These are phyloP conservation scores for Schrenkiella parvula DNA, from an alignment of 345 rosid genomes.

Conservation along the genomic window DNA sequence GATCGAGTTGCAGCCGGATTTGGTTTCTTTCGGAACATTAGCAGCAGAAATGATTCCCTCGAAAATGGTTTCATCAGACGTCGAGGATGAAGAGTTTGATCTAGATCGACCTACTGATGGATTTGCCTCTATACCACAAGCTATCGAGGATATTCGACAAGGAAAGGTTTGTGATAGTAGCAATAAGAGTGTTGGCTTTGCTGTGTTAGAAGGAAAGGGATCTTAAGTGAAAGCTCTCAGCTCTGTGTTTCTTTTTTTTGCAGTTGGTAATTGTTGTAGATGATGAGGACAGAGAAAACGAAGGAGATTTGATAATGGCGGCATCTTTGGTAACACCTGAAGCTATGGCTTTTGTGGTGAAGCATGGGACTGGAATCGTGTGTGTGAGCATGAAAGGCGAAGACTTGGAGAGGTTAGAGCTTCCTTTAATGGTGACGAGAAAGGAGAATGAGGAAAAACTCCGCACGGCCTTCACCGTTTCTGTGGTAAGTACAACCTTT, in stretches of 20 bases:
- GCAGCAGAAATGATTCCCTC: constrained; percentile 48
- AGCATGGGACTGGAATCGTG: constrained; percentile 86
- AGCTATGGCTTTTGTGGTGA: constrained; percentile 88
- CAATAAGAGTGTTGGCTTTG: neutral
- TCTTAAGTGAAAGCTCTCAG: neutral
- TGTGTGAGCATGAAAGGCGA: constrained; percentile 83
- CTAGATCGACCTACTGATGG: constrained; percentile 61
- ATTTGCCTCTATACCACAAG: constrained; percentile 64
- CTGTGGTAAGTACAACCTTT: constrained; percentile 54
- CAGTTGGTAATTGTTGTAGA: constrained; percentile 86
- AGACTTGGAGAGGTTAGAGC: constrained; percentile 79
- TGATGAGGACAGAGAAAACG: constrained; percentile 93
- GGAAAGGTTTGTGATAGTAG: constrained; percentile 52
- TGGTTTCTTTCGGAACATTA: constrained; percentile 41
- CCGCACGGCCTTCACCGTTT: constrained; percentile 76
- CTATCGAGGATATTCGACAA: constrained; percentile 67
- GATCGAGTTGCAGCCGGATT: constrained; percentile 44
- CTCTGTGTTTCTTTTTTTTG: neutral
- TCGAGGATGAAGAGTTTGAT: constrained; percentile 55
- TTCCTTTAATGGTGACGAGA: constrained; percentile 76
- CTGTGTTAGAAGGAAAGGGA: neutral
- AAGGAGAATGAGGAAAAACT: constrained; percentile 87
- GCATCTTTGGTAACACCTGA: constrained; percentile 73
- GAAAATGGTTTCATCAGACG: constrained; percentile 16
- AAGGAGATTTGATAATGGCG: constrained; percentile 93